A percentile compares a stretch with the other conserved stretches of the same genome.
Evolutionary conservation across 148 eudicot genomes (phyloP).

Genomic region (Persicaria maculosa): DNA sequence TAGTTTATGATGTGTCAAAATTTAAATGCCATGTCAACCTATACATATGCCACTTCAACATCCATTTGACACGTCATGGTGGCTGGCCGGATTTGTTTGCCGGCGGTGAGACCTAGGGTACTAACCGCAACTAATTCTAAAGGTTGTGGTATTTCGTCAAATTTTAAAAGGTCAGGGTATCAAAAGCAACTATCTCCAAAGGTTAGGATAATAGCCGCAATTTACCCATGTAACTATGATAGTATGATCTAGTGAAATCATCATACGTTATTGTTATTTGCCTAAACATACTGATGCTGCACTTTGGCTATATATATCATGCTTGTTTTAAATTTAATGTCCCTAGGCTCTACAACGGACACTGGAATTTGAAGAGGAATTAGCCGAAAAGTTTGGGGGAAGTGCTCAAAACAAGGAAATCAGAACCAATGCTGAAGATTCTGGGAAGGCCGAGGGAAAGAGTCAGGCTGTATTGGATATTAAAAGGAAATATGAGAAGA

Average conservation of each 20-base stretch:
- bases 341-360: slow-evolving; percentile 87
- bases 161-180: no score
- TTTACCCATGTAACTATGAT: not conserved
- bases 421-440: slow-evolving; percentile 45
- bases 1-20: no score
- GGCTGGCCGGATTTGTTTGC: no score
- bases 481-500: slow-evolving; percentile 87
- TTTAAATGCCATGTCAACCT: no score
- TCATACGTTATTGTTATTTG: not conserved
- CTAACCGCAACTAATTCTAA: no score
- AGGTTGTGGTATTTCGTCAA: no score
- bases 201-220: no score
- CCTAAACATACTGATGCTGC: not conserved
- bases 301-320: not conserved
- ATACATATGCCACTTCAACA: no score
- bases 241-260: not conserved
- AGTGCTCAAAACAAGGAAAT: slow-evolving; percentile 48
- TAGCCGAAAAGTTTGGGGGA: slow-evolving; percentile 91
- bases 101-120: no score
- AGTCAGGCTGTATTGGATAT: slow-evolving; percentile 73
- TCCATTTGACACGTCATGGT: no score
- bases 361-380: slow-evolving; percentile 91
- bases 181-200: no score
- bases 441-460: slow-evolving; percentile 33
- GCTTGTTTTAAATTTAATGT: not conserved